Evolutionary conservation across 1,284 basidiomycete species (phyloP).

Genomic region (Ceratobasidium sp.): DNA sequence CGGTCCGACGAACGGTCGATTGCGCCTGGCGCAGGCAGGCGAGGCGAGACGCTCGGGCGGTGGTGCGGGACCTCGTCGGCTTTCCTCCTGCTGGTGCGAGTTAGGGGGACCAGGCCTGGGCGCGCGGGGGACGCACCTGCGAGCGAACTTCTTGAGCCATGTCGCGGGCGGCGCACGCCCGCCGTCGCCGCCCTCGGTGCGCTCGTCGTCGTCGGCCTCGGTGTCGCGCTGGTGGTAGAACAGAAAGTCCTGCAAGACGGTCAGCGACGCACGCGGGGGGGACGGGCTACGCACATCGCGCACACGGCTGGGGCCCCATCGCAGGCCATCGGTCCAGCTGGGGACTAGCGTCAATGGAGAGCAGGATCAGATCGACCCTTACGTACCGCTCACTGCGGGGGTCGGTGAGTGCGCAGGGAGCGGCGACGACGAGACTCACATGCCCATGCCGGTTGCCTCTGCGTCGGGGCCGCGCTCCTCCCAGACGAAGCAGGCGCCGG

Average conservation of each 20-base stretch:
- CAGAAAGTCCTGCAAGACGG: slow-evolving; percentile 57
- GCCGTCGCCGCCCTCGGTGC: slow-evolving; percentile 37
- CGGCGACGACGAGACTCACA: slow-evolving; percentile 15
- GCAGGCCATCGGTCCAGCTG: slow-evolving; percentile 44
- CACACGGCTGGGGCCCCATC: slow-evolving; percentile 48
- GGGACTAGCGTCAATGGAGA: slow-evolving; percentile 50
- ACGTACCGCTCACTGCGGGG: slow-evolving; percentile 40
- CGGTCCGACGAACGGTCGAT: slow-evolving; percentile 40
- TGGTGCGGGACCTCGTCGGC: slow-evolving; percentile 35
- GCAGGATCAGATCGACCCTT: slow-evolving; percentile 53
- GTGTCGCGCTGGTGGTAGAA: slow-evolving; percentile 58
- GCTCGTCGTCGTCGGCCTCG: slow-evolving; percentile 45
- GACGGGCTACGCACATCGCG: slow-evolving; percentile 39
- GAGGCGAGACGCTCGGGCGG: slow-evolving; percentile 15
- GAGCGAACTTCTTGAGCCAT: slow-evolving; percentile 46
- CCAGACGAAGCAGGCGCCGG: slow-evolving; percentile 86
- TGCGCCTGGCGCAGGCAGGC: slow-evolving; percentile 32
- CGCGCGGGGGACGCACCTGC: slow-evolving; percentile 43
- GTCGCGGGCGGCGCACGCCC: slow-evolving; percentile 39
- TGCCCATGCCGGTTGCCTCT: slow-evolving; percentile 63
- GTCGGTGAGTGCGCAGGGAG: neutral
- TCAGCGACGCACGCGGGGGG: neutral
- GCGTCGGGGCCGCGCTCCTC: slow-evolving; percentile 78
- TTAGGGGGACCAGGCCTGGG: slow-evolving; percentile 18
- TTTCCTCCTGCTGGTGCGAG: slow-evolving; percentile 40